A percentile compares a stretch with the other conserved stretches of the same genome.
Evolutionary conservation across 192 early-diverging fungal species (phyloP).

Genomic region (Spinellus fusiger): DNA sequence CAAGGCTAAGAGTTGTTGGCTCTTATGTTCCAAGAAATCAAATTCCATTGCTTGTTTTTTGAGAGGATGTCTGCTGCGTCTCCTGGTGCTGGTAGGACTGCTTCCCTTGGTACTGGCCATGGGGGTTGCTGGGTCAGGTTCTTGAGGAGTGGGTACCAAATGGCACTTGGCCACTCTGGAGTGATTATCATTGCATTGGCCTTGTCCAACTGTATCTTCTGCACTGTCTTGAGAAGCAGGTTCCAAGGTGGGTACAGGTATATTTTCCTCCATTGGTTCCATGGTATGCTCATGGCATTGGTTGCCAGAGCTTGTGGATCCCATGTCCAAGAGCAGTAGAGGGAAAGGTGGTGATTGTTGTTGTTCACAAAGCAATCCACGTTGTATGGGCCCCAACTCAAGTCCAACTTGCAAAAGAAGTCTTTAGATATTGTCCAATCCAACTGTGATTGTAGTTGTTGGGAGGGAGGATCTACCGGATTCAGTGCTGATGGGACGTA

Average conservation of each 20-base stretch:
- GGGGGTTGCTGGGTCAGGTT: background rate
- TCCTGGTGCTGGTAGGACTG: background rate
- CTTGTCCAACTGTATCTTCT: background rate
- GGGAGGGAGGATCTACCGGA: too few species aligned
- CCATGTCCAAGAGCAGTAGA: background rate
- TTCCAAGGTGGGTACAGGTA: background rate
- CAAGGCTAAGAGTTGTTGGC: background rate
- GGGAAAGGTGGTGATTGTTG: background rate
- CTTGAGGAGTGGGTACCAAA: background rate
- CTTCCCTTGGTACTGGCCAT: background rate
- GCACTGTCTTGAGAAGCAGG: background rate
- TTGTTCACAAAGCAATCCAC: too few species aligned
- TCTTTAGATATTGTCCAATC: too few species aligned
- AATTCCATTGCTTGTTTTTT: background rate
- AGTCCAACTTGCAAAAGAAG: too few species aligned
- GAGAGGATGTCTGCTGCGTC: background rate
- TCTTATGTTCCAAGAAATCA: background rate
- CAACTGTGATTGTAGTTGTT: too few species aligned
- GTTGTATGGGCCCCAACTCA: too few species aligned
- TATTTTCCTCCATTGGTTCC: background rate
- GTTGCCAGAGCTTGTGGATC: background rate
- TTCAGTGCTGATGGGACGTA: too few species aligned
- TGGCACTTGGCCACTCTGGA: background rate
- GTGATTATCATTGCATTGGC: background rate
- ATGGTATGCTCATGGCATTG: background rate